Evolutionary conservation across 2,329 filamentous ascomycete genomes (phyloP).

Genomic region (Tolypocladium guangdongense): DNA sequence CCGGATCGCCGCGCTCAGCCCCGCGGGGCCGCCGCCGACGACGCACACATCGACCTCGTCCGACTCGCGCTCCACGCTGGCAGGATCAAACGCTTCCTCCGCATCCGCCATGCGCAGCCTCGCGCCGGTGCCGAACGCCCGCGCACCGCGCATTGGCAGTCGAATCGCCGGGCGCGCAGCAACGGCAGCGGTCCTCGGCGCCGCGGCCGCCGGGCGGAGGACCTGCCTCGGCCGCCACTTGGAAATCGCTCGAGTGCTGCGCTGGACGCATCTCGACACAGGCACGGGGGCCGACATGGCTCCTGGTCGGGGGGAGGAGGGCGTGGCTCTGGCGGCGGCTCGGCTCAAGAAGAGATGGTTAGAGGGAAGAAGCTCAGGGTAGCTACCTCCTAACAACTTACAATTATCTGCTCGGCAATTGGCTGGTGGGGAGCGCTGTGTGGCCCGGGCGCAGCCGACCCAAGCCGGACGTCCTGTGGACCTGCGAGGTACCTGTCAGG

Average conservation of each 20-base stretch:
- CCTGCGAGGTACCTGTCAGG: neutral
- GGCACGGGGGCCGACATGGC: slow-evolving; percentile 26
- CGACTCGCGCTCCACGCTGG: slow-evolving; percentile 67
- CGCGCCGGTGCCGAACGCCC: slow-evolving; percentile 25
- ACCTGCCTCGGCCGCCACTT: slow-evolving; percentile 15
- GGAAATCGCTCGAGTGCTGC: slow-evolving; percentile 21
- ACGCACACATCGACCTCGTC: slow-evolving; percentile 97
- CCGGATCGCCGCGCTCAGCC: slow-evolving; percentile 83
- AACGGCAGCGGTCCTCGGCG: slow-evolving; percentile 6
- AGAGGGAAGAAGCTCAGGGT: no score
- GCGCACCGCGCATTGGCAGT: slow-evolving; percentile 10
- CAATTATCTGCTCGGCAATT: slow-evolving; percentile 10
- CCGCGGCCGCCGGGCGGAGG: slow-evolving; percentile 11
- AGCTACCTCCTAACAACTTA: no score
- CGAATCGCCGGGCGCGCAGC: slow-evolving; percentile 10
- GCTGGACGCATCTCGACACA: slow-evolving; percentile 28
- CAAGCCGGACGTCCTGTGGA: slow-evolving; percentile 4
- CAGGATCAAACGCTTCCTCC: slow-evolving; percentile 54
- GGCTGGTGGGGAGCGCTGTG: slow-evolving; percentile 5
- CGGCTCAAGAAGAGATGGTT: neutral
- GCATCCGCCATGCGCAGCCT: slow-evolving; percentile 15
- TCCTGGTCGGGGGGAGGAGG: slow-evolving; percentile 2
- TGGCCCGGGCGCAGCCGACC: slow-evolving; percentile 6
- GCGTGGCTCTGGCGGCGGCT: neutral
- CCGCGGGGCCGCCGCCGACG: slow-evolving; percentile 89